phyloP scores from a whole-genome alignment of 495 filamentous ascomycete genomes.

The Rusavskia elegans region DNA sequence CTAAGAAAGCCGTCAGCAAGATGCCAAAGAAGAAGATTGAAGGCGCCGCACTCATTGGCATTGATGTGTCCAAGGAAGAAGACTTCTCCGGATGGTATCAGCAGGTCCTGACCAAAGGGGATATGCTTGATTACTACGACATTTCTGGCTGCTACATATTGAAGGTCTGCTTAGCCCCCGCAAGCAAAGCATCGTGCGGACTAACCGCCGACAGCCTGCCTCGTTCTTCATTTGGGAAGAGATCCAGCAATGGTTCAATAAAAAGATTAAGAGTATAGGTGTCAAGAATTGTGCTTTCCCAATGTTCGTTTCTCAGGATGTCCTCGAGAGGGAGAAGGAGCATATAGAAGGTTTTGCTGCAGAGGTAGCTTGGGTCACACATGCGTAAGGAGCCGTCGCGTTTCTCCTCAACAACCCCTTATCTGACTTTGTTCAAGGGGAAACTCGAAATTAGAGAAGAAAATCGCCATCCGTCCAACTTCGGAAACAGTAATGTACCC shows the following conservation, averaged over 20 bases:
- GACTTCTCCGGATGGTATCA: constrained; percentile 93
- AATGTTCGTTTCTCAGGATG: constrained; percentile 81
- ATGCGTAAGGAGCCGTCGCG: constrained; percentile 46
- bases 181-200: constrained; percentile 1
- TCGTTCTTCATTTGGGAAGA: constrained; percentile 86
- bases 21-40: constrained; percentile 37
- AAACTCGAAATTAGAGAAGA: constrained; percentile 79
- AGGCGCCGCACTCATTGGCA: constrained; percentile 61
- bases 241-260: constrained; percentile 81
- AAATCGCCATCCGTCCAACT: constrained; percentile 90
- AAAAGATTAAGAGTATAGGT: constrained; percentile 69
- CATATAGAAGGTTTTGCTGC: constrained; percentile 96
- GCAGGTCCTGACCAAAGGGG: constrained; percentile 85
- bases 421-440: constrained; percentile 36
- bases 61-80: constrained; percentile 66
- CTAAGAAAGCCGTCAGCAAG: constrained; percentile 24
- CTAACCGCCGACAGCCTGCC: constrained; percentile 29
- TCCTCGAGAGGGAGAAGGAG: constrained; percentile 84
- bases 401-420: constrained; percentile 1
- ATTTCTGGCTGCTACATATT: constrained; percentile 93
- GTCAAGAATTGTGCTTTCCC: constrained; percentile 94
- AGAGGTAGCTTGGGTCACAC: constrained; percentile 96
- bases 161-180: constrained; percentile 28
- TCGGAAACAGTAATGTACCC: constrained; percentile 91
- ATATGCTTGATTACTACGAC: constrained; percentile 89